Base-by-base conservation (phyloP, 2,329 filamentous ascomycete genomes). In the Penicillium brevicompactum region DNA sequence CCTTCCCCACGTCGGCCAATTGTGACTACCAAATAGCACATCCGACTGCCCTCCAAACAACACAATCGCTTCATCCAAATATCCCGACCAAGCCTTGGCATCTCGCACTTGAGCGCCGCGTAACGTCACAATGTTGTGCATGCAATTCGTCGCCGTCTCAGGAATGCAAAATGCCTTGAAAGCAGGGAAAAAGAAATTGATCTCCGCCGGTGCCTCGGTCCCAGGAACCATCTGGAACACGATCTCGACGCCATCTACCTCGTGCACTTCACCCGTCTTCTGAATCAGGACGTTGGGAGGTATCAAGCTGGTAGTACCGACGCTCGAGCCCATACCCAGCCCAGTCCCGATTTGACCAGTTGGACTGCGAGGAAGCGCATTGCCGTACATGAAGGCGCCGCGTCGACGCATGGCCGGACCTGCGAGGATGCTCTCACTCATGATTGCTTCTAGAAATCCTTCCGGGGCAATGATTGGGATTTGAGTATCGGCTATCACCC, bases 91-190 rank as follows among this genome's bases (percentile, higher is more conserved):
- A 1, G 64, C 66, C 22, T 74, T 69, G 1, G 76, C 68, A 58
- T 79, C 76, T 10, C 76, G 66, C 2, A 79, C 76, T 5, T 63
- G 60, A 2, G 75, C 76, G 2, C 77, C 77, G 1, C 76, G 70
- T 13, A 78, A 65, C 0, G 76, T 78, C 5, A 71, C 56, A 53
- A 79, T 72, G 55, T 78, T 79, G 59, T 79, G 76, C 53, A 78
- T 57, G 13, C 59, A 67, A 50, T 78, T 70, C 1, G 74, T 78
- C 3, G 74, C 72, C 30, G 62, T 68, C 57, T 79, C 77, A 0
- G 76, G 66, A 9, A 75, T 67, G 51, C 66, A 76, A 0, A 80
- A 60, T 1, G 76, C 74, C 6, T 58, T 59, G 34, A 69, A 62
- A 7, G 74, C 56, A 3, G 76, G 76, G 40, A 79, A 74, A 48